phyloP scores from a whole-genome alignment of 768 basidiomycete genomes.

The Termitomyces sp. region DNA sequence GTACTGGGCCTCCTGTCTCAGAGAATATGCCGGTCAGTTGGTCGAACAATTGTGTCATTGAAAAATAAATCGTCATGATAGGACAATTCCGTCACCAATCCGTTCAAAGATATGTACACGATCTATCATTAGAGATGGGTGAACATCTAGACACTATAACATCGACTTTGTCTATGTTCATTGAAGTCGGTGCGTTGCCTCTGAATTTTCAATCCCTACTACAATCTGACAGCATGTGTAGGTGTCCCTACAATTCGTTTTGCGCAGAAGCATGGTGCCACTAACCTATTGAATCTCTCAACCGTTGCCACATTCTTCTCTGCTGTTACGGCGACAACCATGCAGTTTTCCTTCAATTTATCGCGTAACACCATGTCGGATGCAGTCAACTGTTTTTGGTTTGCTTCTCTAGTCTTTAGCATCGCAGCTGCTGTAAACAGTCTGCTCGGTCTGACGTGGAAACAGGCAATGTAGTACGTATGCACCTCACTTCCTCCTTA shows the following conservation, averaged over 20 bases:
- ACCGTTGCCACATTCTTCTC: conserved; percentile 79
- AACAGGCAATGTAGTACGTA: conserved; percentile 78
- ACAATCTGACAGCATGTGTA: conserved; percentile 17
- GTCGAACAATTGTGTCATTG: background rate
- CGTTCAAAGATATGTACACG: conserved; percentile 71
- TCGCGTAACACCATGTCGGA: conserved; percentile 30
- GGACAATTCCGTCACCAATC: conserved; percentile 71
- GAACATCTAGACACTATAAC: conserved; percentile 70
- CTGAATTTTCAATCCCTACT: background rate
- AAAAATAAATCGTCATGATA: conserved; percentile 17
- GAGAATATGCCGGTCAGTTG: conserved; percentile 51
- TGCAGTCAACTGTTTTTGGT: conserved; percentile 71
- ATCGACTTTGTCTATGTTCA: conserved; percentile 64
- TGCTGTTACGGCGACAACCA: conserved; percentile 66
- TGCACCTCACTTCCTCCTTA: conserved; percentile 1
- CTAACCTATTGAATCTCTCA: conserved; percentile 66
- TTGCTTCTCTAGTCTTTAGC: conserved; percentile 69
- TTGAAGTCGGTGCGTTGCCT: conserved; percentile 57
- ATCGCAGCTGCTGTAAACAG: conserved; percentile 76
- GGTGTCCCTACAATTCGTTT: conserved; percentile 76
- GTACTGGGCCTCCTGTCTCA: conserved; percentile 75
- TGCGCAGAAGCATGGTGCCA: conserved; percentile 67
- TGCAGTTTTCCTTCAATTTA: conserved; percentile 60
- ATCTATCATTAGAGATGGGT: conserved; percentile 69
- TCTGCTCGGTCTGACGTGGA: conserved; percentile 74